phyloP scores from a whole-genome alignment of 2,329 filamentous ascomycete genomes.

The Paecilomyces formosus region DNA sequence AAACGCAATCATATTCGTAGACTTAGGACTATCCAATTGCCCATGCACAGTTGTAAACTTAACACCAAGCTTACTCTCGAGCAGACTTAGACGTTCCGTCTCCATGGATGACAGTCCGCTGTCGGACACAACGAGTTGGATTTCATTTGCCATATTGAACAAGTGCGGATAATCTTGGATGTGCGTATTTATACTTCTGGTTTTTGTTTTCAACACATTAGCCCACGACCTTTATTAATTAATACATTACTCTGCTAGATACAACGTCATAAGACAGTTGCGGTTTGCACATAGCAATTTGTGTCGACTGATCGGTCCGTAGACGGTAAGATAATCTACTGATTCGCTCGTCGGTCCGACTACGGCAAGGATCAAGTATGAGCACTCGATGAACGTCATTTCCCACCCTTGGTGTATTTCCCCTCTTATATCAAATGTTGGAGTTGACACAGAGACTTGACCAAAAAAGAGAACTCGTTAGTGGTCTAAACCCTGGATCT shows the following conservation, averaged over 20 bases:
- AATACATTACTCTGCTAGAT: neutral
- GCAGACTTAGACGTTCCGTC: neutral
- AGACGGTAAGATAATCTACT: neutral
- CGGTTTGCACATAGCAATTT: neutral
- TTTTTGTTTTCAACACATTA: neutral
- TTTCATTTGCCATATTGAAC: neutral
- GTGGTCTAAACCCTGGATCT: no score
- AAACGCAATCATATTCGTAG: neutral
- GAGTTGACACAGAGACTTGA: no score
- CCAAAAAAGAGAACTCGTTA: no score
- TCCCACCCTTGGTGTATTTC: no score
- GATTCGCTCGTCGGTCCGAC: neutral
- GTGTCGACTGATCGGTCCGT: neutral
- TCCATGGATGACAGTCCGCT: neutral
- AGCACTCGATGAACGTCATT: neutral
- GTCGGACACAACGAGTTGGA: neutral
- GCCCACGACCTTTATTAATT: neutral
- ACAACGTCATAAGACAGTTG: neutral
- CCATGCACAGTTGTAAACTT: neutral
- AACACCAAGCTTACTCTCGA: neutral
- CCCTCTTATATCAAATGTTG: no score
- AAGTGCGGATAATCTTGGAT: neutral
- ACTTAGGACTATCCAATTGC: neutral
- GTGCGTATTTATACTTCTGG: neutral
- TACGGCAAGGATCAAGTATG: neutral